Base-by-base conservation (phyloP, 108 stramenopile genomes). In the Mediolabrus comicus region DNA sequence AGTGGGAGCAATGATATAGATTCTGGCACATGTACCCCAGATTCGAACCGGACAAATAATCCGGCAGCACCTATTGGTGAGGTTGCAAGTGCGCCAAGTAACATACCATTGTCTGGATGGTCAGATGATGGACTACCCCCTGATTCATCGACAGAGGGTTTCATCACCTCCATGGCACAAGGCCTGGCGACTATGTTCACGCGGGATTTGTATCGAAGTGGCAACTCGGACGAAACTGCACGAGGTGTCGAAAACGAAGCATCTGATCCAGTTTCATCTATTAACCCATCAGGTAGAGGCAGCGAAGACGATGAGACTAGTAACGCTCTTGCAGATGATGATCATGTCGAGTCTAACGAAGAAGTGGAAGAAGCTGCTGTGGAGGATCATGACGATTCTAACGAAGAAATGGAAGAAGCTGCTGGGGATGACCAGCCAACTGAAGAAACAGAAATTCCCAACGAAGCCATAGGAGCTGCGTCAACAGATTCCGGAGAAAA, bases 101-200 rank as follows among this genome's bases (percentile, higher is more conserved):
- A 19, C 41, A 59, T 29, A 9, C 39, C 64, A 12, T 75, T 74
- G 26, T 65, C 71, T 59, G 84, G 91, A 49, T 92, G 94, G 92
- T 80, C 86, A 11, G 89, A 93, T 56, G 88, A 95, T 77, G 92
- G 90, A 4, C 65, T 82, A 33, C 78, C 87, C 34, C 79, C 87
- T 62, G 93, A 92, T 63, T 57, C 71, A 43, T 65, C 74, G 14
- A 81, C 77, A 2, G 82, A 85, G 28, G 78, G 87, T 39, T 90
- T 94, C 46, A 82, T 81, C 43, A 55, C 62, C 8, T 76, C 87
- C 9, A 88, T 94, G 55, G 88, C 86, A 12, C 71, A 69, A 25
- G 88, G 87, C 9, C 67, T 92, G 66, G 61, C 73, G 32, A 35
- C 39, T 14, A 27, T 63, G 43, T 46, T 63, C 22, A 29, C 62